Conservation (phyloP, 1,284 basidiomycete species). For the Gymnopus androsaceus region DNA sequence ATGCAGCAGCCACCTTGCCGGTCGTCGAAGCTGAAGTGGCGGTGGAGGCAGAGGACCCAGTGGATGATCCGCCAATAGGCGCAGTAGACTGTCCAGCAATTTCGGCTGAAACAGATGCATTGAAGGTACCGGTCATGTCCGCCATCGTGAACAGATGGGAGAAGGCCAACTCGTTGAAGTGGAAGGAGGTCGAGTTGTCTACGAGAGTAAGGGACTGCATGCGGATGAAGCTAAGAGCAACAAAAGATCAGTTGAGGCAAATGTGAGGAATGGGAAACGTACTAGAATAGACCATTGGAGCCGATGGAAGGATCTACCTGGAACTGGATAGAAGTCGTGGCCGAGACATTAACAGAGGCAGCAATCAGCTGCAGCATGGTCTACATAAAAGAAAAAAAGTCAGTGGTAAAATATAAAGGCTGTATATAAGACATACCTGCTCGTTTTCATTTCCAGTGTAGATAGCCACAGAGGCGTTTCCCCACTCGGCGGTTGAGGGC, state of each 20-base stretch:
- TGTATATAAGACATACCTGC: conserved; percentile 48
- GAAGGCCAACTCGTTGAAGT: conserved; percentile 77
- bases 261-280: conserved; percentile 26
- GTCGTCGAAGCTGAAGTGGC: conserved; percentile 10
- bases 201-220: conserved; percentile 60
- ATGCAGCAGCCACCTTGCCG: conserved; percentile 6
- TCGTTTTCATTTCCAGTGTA: conserved; percentile 63
- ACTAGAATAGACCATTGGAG: conserved; percentile 62
- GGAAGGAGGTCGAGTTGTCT: conserved; percentile 57
- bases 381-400: conserved; percentile 34
- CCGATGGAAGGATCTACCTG: conserved; percentile 65
- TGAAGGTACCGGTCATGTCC: conserved; percentile 69
- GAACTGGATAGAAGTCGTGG: conserved; percentile 52
- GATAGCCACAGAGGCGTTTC: conserved; percentile 63
- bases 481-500: conserved; percentile 62
- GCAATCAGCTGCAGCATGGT: conserved; percentile 68
- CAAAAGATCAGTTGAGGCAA: background rate
- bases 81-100: conserved; percentile 63
- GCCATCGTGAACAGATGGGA: conserved; percentile 76
- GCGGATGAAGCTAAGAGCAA: conserved; percentile 64
- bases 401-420: background rate
- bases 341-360: conserved; percentile 61
- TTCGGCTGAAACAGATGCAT: conserved; percentile 48
- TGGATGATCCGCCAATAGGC: conserved; percentile 41
- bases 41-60: conserved; percentile 20